These are phyloP conservation scores for Leucoagaricus sp. DNA, from an alignment of 1,284 basidiomycete species.

Conservation along the genomic window DNA sequence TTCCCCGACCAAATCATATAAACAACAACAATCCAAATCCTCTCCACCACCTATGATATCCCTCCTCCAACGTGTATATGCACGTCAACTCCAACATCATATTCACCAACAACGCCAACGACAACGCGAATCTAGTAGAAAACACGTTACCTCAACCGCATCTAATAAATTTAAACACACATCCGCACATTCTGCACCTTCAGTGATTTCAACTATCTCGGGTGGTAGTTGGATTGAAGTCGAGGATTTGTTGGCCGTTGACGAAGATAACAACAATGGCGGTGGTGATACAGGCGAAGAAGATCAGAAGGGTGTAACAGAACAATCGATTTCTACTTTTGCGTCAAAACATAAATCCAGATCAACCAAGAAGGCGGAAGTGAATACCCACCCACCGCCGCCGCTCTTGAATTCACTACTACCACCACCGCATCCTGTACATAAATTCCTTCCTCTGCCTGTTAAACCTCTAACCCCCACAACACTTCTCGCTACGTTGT, in stretches of 20 bases:
- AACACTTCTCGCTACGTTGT: background rate
- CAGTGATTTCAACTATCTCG: background rate
- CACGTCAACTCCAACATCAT: background rate
- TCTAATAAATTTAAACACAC: no score
- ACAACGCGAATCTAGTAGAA: background rate
- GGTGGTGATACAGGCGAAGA: background rate
- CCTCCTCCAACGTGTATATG: background rate
- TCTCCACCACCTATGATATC: background rate
- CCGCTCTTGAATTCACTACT: no score
- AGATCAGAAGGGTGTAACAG: no score
- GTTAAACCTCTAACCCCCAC: background rate
- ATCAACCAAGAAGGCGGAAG: background rate
- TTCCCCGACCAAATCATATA: background rate
- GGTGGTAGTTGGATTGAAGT: slow-evolving; percentile 8
- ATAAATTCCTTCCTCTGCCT: no score
- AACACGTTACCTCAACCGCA: background rate
- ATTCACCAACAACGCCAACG: background rate
- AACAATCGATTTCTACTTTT: no score
- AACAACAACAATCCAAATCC: background rate
- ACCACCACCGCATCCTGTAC: no score
- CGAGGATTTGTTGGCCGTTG: slow-evolving; percentile 1
- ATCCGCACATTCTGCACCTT: background rate
- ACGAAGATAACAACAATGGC: background rate
- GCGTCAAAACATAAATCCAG: no score
- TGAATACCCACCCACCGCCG: no score